Percentiles rank a stretch among this genome's conserved stretches.
Conservation (phyloP, 1,284 basidiomycete genomes). For the Polyporus tsugae region DNA sequence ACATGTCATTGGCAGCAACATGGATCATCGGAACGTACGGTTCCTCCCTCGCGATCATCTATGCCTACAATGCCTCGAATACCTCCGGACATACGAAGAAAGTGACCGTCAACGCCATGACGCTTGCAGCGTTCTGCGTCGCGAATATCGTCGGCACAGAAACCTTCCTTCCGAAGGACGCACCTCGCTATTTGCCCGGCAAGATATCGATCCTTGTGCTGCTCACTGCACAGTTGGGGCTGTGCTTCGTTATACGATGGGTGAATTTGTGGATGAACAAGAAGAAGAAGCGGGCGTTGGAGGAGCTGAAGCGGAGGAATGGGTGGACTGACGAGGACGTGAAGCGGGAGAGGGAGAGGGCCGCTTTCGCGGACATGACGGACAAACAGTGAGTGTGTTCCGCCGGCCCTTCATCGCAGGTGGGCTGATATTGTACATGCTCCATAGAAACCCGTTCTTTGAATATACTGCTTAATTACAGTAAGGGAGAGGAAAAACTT, state of each 20-base stretch:
- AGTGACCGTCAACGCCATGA: slow-evolving; percentile 66
- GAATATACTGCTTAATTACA: slow-evolving; percentile 55
- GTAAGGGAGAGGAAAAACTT: no score
- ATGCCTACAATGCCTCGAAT: slow-evolving; percentile 74
- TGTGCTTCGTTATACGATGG: slow-evolving; percentile 60
- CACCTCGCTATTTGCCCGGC: slow-evolving; percentile 68
- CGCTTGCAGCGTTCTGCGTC: slow-evolving; percentile 61
- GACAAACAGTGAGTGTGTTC: slow-evolving; percentile 48
- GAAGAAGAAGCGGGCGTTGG: slow-evolving; percentile 54
- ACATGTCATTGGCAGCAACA: slow-evolving; percentile 44
- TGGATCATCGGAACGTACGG: slow-evolving; percentile 70
- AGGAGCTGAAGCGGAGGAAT: slow-evolving; percentile 52
- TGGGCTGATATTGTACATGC: background rate
- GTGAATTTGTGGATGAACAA: slow-evolving; percentile 65
- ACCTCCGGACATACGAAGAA: slow-evolving; percentile 77
- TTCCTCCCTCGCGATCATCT: slow-evolving; percentile 66
- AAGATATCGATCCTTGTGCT: slow-evolving; percentile 70
- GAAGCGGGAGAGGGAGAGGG: slow-evolving; percentile 60
- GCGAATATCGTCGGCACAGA: slow-evolving; percentile 70
- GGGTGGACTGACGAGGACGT: slow-evolving; percentile 68
- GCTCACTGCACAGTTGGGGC: slow-evolving; percentile 57
- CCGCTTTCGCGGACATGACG: slow-evolving; percentile 71
- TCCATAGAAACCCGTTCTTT: slow-evolving; percentile 49
- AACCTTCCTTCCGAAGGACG: slow-evolving; percentile 69
- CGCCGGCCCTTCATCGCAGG: background rate